Percentiles rank a stretch among this genome's conserved stretches.
Conservation (phyloP, 2,329 filamentous ascomycete genomes). For the Venturia nashicola region DNA sequence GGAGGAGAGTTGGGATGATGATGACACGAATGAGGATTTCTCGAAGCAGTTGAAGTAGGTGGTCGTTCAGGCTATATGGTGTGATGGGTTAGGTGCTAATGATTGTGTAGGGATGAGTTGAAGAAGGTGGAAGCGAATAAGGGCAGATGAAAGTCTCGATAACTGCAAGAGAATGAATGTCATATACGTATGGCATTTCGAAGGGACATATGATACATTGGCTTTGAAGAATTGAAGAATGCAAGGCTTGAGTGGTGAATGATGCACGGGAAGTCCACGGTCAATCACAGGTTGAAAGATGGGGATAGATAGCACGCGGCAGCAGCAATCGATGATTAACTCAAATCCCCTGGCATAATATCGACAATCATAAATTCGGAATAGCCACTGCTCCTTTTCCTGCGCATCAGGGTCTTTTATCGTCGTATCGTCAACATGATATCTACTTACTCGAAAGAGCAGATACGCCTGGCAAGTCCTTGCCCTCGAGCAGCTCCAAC, state of each 20-base stretch:
- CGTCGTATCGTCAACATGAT: neutral
- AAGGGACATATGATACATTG: neutral
- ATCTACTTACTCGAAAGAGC: conserved; percentile 68
- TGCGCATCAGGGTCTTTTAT: conserved; percentile 30
- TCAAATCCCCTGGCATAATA: neutral
- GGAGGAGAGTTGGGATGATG: conserved; percentile 99
- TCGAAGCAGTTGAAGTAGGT: conserved; percentile 83
- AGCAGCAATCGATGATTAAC: neutral
- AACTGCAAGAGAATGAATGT: neutral
- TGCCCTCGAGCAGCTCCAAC: conserved; percentile 93
- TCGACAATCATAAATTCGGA: conserved; percentile 2
- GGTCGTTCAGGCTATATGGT: too few species aligned
- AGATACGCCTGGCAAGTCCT: conserved; percentile 86
- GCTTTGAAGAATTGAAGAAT: neutral
- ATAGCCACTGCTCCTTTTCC: conserved; percentile 33
- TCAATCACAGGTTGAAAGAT: neutral
- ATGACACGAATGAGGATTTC: conserved; percentile 94
- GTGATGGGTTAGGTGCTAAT: conserved; percentile 15
- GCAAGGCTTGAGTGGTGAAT: neutral
- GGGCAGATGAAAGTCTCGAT: neutral
- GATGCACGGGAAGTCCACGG: neutral
- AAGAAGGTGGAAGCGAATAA: conserved; percentile 82
- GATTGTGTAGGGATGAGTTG: conserved; percentile 59
- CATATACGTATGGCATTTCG: neutral
- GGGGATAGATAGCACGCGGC: neutral